Evolutionary conservation across 306 rosid genomes (phyloP), one percentile per base, ranked within the genome.

Genomic region (Psophocarpus tetragonolobus): DNA sequence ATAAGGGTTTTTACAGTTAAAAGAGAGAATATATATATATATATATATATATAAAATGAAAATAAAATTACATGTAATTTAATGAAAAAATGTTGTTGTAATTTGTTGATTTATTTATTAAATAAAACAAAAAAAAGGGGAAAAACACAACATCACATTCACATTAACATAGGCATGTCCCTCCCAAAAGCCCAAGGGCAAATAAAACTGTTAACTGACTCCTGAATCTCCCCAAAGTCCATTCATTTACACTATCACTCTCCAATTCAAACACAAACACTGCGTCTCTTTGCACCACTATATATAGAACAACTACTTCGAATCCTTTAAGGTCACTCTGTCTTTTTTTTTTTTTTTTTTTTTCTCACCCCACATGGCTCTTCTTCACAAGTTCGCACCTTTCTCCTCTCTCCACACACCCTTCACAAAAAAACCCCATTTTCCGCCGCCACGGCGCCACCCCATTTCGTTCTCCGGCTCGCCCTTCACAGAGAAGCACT

Each of bases 401-500:
- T 80, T 87, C 57, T 76, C 93, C 38, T 67, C 87, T 81, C 79
- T 35, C 0, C 51, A 36, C 10, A 68, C 85, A 8, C 39, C 76
- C 41, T 78, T 76, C 21, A 48, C 44, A 71, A 63, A 53, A 75
- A 74, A 20, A 56, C 85, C 47, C 82, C 66, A 47, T 29, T 81
- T 62, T 73, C 36, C 5, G 7, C 82, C 53, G 60, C 73, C 30
- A 65, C 68, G 73, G 63, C 81, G 53, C 45, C 83, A 72, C 41
- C 85, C 88, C 83, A 39, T 87, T 75, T 90, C 53, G 36, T 88
- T 54, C 39, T 81, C 87, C 26, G 30, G 87, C 50, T 90, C 96
- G 1, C 97, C 98, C 44, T 94, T 95, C 68, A 95, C 97, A 7
- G 97, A 92, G 83, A 91, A 92, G 85, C 90, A 90, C 33, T 92